Evolutionary conservation across 2,329 filamentous ascomycete genomes (phyloP).

Genomic region (Penicillium verrucosum): DNA sequence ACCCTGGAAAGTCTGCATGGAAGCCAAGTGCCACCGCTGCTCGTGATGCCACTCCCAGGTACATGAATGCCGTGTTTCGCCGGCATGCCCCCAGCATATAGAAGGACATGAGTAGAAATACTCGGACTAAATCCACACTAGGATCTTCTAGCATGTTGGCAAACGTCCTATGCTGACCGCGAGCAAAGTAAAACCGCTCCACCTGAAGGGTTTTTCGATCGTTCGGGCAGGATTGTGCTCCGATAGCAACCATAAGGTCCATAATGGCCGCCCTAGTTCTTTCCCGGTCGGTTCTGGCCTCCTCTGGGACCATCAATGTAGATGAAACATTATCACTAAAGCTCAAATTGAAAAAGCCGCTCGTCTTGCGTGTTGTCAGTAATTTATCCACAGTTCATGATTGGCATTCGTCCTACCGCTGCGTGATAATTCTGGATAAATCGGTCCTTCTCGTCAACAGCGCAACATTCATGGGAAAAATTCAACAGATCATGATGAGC

Average conservation of each 20-base stretch:
- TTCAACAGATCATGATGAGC: constrained; percentile 34
- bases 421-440: constrained; percentile 33
- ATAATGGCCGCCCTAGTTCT: constrained; percentile 30
- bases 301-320: constrained; percentile 4
- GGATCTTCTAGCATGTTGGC: constrained; percentile 54
- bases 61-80: constrained; percentile 62
- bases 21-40: constrained; percentile 58
- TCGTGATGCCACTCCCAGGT: constrained; percentile 57
- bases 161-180: constrained; percentile 50
- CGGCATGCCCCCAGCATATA: constrained; percentile 60
- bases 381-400: not conserved
- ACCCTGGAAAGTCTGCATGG: constrained; percentile 35
- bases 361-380: constrained; percentile 32
- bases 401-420: constrained; percentile 20
- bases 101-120: constrained; percentile 57
- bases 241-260: constrained; percentile 53
- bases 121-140: constrained; percentile 51
- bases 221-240: constrained; percentile 47
- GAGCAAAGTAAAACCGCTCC: constrained; percentile 46
- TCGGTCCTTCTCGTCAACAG: constrained; percentile 30
- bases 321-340: constrained; percentile 26
- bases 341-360: constrained; percentile 42
- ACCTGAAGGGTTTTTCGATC: constrained; percentile 29
- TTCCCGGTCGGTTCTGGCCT: constrained; percentile 21
- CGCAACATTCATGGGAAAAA: constrained; percentile 32